Evolutionary conservation across 495 filamentous ascomycete species (phyloP).

Genomic region (Pseudevernia furfuracea): DNA sequence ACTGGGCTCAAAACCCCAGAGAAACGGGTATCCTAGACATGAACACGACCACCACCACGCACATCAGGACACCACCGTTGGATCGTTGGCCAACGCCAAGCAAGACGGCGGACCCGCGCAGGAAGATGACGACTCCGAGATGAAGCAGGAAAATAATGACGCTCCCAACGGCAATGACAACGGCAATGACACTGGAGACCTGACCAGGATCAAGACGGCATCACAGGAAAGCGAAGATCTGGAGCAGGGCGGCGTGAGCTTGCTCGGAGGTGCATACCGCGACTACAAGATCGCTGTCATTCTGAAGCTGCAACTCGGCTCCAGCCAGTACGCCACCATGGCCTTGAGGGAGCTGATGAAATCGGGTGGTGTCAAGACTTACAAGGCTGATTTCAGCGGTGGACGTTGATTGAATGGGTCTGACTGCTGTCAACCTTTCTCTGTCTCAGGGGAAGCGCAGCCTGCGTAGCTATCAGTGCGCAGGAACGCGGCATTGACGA

Average conservation of each 20-base stretch:
- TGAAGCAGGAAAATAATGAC: background rate
- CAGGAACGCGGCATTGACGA: too few relatives aligned
- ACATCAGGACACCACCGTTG: background rate
- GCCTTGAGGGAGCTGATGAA: slow-evolving; percentile 82
- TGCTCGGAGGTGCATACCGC: slow-evolving; percentile 15
- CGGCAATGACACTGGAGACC: background rate
- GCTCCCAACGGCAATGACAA: background rate
- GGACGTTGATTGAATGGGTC: too few relatives aligned
- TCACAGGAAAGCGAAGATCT: slow-evolving; percentile 4
- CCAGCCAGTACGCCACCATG: slow-evolving; percentile 91
- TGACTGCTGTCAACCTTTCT: too few relatives aligned
- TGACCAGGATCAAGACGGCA: background rate
- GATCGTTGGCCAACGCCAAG: background rate
- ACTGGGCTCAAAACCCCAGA: slow-evolving; percentile 20
- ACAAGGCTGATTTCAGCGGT: slow-evolving; percentile 56
- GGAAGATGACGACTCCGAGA: background rate
- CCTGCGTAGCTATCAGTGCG: too few relatives aligned
- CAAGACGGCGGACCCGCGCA: background rate
- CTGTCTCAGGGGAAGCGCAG: too few relatives aligned
- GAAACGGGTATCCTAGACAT: slow-evolving; percentile 3
- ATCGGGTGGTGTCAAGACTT: slow-evolving; percentile 50
- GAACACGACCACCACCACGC: slow-evolving; percentile 9
- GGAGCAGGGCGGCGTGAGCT: slow-evolving; percentile 13
- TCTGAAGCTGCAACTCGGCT: slow-evolving; percentile 74
- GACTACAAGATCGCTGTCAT: slow-evolving; percentile 67